These are phyloP conservation scores for Eutypella sp. DNA, from an alignment of 2,329 filamentous ascomycete species.

Conservation along the genomic window DNA sequence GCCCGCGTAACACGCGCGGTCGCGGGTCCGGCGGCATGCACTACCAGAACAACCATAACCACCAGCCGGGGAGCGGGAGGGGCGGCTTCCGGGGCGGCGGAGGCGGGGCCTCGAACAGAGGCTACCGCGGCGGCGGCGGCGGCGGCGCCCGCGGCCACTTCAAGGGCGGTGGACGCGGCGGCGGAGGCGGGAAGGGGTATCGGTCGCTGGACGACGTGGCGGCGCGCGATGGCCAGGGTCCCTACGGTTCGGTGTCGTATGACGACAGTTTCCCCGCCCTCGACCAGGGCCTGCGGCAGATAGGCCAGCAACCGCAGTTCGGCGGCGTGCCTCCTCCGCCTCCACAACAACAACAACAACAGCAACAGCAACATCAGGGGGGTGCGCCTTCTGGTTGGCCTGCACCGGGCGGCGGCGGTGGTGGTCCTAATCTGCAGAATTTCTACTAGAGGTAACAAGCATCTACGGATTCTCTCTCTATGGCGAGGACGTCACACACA, in stretches of 20 bases:
- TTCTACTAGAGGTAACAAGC: conserved; percentile 6
- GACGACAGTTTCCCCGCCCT: conserved; percentile 35
- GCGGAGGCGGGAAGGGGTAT: conserved; percentile 51
- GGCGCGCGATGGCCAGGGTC: conserved; percentile 39
- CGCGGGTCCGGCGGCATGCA: conserved; percentile 38
- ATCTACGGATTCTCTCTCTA: too few species aligned
- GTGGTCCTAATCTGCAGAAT: conserved; percentile 5
- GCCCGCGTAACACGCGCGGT: conserved; percentile 24
- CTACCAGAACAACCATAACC: conserved; percentile 37
- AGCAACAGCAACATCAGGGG: conserved; percentile 19
- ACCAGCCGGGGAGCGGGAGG: conserved; percentile 8
- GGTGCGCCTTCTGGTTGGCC: too few species aligned
- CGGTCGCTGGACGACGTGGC: conserved; percentile 64
- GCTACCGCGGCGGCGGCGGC: conserved; percentile 35
- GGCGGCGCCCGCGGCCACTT: conserved; percentile 31
- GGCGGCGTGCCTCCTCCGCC: conserved; percentile 15
- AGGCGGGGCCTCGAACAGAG: conserved; percentile 27
- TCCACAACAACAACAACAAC: too few species aligned
- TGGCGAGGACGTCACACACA: too few species aligned
- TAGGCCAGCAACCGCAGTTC: conserved; percentile 10
- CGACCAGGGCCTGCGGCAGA: conserved; percentile 15
- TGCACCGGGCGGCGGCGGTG: not conserved
- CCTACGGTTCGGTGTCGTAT: conserved; percentile 40
- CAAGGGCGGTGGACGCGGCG: conserved; percentile 35
- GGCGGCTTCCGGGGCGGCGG: conserved; percentile 28